phyloP scores from a whole-genome alignment of 116 monocot genomes.

The Papilionanthe hybrid region DNA sequence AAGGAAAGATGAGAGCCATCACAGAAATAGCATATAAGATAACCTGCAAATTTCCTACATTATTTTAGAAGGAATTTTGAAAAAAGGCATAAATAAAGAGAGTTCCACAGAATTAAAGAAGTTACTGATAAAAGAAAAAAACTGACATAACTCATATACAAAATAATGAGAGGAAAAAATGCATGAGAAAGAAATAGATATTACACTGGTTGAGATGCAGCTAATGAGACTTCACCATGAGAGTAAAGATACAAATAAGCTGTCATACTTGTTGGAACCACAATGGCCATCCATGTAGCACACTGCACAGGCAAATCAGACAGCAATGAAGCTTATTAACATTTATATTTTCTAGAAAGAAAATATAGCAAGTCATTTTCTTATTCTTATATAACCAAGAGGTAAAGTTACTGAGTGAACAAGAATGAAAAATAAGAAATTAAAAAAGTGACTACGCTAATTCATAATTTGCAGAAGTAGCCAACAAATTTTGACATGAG shows the following conservation, averaged over 20 bases:
- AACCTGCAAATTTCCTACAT: constrained; percentile 59
- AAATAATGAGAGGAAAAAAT: neutral
- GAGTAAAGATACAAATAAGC: constrained; percentile 95
- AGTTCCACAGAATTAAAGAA: neutral
- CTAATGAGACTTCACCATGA: constrained; percentile 84
- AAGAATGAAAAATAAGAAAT: neutral
- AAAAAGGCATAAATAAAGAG: neutral
- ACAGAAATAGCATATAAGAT: constrained; percentile 68
- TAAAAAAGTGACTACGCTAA: neutral
- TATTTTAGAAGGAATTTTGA: neutral
- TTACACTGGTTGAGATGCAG: constrained; percentile 98
- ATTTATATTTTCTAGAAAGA: constrained; percentile 2
- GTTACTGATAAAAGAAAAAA: neutral
- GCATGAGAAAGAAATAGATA: constrained; percentile 33
- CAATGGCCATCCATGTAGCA: constrained; percentile 90
- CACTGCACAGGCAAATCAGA: constrained; percentile 46
- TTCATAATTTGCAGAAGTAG: neutral
- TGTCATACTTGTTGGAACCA: constrained; percentile 93
- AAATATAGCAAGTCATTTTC: neutral
- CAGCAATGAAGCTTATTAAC: neutral
- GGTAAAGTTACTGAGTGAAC: neutral
- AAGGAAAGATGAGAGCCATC: constrained; percentile 89
- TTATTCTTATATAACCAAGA: neutral
- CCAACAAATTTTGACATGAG: neutral
- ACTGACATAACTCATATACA: neutral